Base-by-base conservation (phyloP, 768 basidiomycete genomes). In the Strobilomyces dryophilus region DNA sequence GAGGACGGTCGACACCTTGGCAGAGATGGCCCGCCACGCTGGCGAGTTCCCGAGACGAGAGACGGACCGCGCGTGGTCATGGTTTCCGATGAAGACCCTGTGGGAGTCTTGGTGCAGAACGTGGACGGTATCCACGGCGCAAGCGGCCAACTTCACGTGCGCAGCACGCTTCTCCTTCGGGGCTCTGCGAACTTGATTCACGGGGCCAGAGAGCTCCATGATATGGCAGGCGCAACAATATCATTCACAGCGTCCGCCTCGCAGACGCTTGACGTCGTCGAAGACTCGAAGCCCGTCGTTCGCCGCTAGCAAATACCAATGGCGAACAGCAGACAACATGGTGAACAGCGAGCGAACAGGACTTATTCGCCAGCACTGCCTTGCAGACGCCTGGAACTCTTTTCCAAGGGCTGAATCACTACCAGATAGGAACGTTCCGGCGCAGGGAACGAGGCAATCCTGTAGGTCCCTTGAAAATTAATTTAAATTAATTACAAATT, bases 1-100 rank as follows among this genome's bases (percentile, higher is more conserved):
- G 34, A 87, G 66, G 49, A 85, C 72, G 1, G 82, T 78, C 18
- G 89, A 66, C 67, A 89, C 69, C 66, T 89, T 89, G 5, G 81
- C 83, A 7, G 82, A 83, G 15, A 76, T 64, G 0, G 73, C 66
- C 5, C 87, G 79, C 76, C 82, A 83, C 54, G 76, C 68, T 0
- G 75, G 73, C 2, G 66, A 64, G 55, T 83, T 80, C 18, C 81
- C 82, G 60, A 83, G 85, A 37, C 87, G 79, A 8, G 85, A 82
- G 31, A 89, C 80, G 6, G 77, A 74, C 11, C 89, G 74, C 2
- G 80, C 69, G 40, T 82, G 79, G 66, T 89, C 86, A 64, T 87
- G 86, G 64, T 88, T 86, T 67, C 87, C 85, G 40, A 84, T 78
- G 67, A 76, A 85, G 8, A 79, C 67, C n/a, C 83, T 49, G 20